Evolutionary conservation across 148 eudicot species (phyloP).

Genomic region (Cornus controversa): DNA sequence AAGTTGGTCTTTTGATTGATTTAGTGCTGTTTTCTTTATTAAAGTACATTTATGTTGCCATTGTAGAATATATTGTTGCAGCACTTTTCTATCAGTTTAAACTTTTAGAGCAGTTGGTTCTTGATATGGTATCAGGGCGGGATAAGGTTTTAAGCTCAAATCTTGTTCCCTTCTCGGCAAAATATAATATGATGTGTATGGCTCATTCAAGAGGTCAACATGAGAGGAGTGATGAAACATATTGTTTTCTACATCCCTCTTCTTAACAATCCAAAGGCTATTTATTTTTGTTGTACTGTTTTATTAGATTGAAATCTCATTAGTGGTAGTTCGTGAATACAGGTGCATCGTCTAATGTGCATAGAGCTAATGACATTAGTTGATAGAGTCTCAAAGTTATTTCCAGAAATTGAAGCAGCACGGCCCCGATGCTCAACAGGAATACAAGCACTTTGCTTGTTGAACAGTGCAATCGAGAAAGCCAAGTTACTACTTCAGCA

Average conservation of each 20-base stretch:
- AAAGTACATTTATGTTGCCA: background rate
- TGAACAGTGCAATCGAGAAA: slow-evolving; percentile 52
- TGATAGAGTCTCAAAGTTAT: slow-evolving; percentile 41
- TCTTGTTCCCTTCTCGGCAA: background rate
- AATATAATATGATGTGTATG: background rate
- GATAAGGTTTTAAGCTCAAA: background rate
- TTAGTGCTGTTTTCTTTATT: no score
- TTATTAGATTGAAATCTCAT: background rate
- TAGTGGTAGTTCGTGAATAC: slow-evolving; percentile 15
- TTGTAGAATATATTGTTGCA: background rate
- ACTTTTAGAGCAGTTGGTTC: no score
- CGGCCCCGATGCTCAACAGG: slow-evolving; percentile 76
- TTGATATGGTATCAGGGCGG: no score
- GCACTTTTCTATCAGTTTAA: no score
- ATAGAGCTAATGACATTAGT: slow-evolving; percentile 48
- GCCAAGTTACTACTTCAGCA: slow-evolving; percentile 55
- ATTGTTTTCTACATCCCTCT: background rate
- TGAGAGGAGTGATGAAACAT: background rate
- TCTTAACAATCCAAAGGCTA: background rate
- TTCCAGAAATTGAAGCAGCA: slow-evolving; percentile 74
- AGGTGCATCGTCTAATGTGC: slow-evolving; percentile 86
- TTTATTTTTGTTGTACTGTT: slow-evolving; percentile 1
- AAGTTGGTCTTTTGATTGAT: no score
- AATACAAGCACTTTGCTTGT: slow-evolving; percentile 61
- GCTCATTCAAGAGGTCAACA: background rate